A percentile compares a stretch with the other conserved stretches of the same genome.
These are phyloP conservation scores for Candida maltosa DNA, from an alignment of 805 yeast species.

Conservation along the genomic window DNA sequence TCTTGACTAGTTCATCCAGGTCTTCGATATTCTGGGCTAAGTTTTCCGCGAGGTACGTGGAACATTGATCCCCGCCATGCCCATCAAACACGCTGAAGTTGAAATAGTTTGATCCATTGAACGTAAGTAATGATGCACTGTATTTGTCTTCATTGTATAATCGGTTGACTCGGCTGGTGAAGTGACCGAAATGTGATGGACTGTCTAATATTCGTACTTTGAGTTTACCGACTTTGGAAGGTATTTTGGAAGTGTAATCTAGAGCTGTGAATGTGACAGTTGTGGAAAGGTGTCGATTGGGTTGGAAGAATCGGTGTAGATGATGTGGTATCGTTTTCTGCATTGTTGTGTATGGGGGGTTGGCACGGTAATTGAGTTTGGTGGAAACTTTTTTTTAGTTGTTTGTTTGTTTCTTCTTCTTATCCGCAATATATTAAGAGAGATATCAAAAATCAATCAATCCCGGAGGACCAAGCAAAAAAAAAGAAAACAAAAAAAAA, in stretches of 20 bases:
- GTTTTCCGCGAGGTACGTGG: conserved; percentile 53
- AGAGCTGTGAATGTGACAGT: conserved; percentile 27
- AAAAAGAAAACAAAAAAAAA: too few species aligned
- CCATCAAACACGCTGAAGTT: conserved; percentile 85
- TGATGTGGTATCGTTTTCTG: not conserved
- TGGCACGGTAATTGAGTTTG: too few species aligned
- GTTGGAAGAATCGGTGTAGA: conserved; percentile 1
- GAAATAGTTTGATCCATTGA: conserved; percentile 34
- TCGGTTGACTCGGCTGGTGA: conserved; percentile 71
- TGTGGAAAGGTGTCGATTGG: conserved; percentile 16
- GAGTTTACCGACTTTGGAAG: conserved; percentile 24
- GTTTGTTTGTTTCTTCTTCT: too few species aligned
- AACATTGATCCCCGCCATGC: conserved; percentile 84
- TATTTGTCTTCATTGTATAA: conserved; percentile 78
- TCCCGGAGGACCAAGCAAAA: too few species aligned
- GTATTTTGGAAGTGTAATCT: conserved; percentile 13
- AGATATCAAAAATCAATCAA: too few species aligned
- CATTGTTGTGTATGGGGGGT: too few species aligned
- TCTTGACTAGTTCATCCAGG: conserved; percentile 21
- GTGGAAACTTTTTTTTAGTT: too few species aligned
- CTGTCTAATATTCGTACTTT: conserved; percentile 58
- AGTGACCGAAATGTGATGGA: conserved; percentile 79
- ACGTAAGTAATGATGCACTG: conserved; percentile 57
- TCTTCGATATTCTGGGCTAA: conserved; percentile 54
- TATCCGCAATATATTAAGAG: too few species aligned